These are phyloP conservation scores for Neurospora intermedia DNA, from an alignment of 495 filamentous ascomycete species.

Conservation along the genomic window DNA sequence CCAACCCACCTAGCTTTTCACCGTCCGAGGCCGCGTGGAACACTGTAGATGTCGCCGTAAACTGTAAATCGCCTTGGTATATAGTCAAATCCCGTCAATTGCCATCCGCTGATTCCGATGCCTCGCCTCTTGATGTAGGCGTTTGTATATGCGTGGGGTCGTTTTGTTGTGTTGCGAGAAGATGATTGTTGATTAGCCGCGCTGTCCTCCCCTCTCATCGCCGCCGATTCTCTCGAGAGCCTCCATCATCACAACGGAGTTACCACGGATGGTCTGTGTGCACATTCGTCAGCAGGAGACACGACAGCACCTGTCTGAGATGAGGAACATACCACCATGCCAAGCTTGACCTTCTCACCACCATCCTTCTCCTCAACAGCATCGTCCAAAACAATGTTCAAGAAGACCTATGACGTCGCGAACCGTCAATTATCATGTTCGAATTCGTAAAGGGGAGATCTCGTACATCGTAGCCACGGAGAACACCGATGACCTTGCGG, in stretches of 20 bases:
- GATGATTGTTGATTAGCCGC: neutral
- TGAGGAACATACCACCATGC: constrained; percentile 70
- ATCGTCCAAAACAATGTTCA: constrained; percentile 96
- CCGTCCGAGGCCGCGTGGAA: neutral
- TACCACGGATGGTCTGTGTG: constrained; percentile 65
- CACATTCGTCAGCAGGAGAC: neutral
- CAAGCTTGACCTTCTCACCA: constrained; percentile 81
- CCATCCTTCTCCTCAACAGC: constrained; percentile 92
- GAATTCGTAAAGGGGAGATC: neutral
- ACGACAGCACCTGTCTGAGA: neutral
- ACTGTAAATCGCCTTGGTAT: neutral
- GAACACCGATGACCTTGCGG: constrained; percentile 89
- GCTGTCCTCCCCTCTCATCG: constrained; percentile 24
- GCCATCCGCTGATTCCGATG: neutral
- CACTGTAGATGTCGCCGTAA: neutral
- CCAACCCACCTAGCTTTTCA: neutral
- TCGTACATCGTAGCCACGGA: constrained; percentile 90
- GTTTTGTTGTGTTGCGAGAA: neutral
- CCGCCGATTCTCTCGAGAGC: constrained; percentile 52
- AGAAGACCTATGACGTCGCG: constrained; percentile 61
- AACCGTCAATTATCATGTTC: neutral
- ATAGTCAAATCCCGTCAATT: neutral
- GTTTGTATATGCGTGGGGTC: neutral
- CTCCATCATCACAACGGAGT: constrained; percentile 94
- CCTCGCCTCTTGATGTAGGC: neutral